Evolutionary conservation across 768 basidiomycete genomes (phyloP).

Genomic region (Psilocybe cyanescens): DNA sequence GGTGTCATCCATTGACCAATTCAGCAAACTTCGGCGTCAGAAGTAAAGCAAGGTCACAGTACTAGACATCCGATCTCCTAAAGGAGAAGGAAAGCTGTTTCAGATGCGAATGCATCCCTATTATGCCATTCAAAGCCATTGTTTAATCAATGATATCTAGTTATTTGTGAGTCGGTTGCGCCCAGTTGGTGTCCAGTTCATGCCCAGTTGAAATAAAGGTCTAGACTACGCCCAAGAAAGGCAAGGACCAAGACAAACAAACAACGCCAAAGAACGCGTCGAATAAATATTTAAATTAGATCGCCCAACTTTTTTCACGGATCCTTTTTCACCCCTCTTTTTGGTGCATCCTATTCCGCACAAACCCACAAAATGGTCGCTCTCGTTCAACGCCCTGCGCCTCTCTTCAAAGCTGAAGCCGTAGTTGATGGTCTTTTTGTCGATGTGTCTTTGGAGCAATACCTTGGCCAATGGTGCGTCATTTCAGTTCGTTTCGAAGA

Average conservation of each 20-base stretch:
- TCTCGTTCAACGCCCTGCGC: constrained; percentile 84
- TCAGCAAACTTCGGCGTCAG: too few species aligned
- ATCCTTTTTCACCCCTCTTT: constrained; percentile 8
- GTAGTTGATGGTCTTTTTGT: constrained; percentile 81
- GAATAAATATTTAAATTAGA: constrained; percentile 17
- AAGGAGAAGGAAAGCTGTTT: too few species aligned
- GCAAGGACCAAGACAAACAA: constrained; percentile 18
- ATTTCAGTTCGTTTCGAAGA: constrained; percentile 1
- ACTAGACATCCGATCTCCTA: too few species aligned
- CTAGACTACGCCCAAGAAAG: constrained; percentile 1
- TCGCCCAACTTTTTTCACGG: constrained; percentile 13
- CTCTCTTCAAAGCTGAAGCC: constrained; percentile 74
- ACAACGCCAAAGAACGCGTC: constrained; percentile 30
- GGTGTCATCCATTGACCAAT: too few species aligned
- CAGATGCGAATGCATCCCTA: too few species aligned
- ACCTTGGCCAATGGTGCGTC: constrained; percentile 79
- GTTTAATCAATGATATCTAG: too few species aligned
- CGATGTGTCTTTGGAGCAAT: constrained; percentile 74
- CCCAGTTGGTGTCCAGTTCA: too few species aligned
- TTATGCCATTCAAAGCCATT: too few species aligned
- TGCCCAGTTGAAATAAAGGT: not conserved
- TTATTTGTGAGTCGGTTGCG: too few species aligned
- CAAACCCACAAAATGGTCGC: constrained; percentile 46
- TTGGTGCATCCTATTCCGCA: not conserved
- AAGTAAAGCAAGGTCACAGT: too few species aligned